Evolutionary conservation across 768 basidiomycete genomes (phyloP).

Genomic region (Zangia roseola): DNA sequence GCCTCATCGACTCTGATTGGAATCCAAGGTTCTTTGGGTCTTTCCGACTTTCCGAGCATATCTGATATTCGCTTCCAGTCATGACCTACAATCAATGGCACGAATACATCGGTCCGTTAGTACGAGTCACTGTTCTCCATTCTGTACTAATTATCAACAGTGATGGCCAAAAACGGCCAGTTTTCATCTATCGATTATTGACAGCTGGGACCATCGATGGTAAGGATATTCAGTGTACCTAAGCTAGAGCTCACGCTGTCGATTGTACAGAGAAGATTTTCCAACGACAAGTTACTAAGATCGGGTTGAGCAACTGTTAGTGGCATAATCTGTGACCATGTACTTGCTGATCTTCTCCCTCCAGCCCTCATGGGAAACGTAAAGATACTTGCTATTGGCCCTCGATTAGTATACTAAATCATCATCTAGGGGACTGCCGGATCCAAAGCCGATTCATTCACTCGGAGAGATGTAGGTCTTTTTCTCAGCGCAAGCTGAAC

Average conservation of each 20-base stretch:
- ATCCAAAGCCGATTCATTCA: conserved; percentile 84
- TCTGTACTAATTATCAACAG: conserved; percentile 38
- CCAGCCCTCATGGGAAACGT: conserved; percentile 75
- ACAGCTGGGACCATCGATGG: conserved; percentile 92
- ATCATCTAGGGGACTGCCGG: conserved; percentile 39
- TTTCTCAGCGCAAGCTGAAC: neutral
- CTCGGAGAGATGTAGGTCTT: conserved; percentile 71
- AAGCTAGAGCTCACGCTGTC: conserved; percentile 1
- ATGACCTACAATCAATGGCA: conserved; percentile 96
- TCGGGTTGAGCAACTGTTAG: conserved; percentile 85
- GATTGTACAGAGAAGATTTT: conserved; percentile 74
- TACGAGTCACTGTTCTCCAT: neutral
- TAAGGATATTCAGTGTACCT: conserved; percentile 24
- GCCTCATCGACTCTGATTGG: conserved; percentile 91
- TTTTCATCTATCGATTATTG: conserved; percentile 85
- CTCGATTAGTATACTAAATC: conserved; percentile 5
- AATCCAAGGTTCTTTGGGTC: conserved; percentile 67
- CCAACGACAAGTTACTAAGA: conserved; percentile 92
- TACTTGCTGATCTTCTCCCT: conserved; percentile 9
- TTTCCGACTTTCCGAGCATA: neutral
- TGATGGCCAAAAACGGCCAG: conserved; percentile 91
- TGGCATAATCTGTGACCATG: conserved; percentile 14
- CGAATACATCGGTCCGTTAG: conserved; percentile 78
- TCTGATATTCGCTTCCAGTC: conserved; percentile 41
- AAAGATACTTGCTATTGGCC: conserved; percentile 8